Base-by-base conservation (phyloP, 768 basidiomycete genomes). In the Stropharia rugosoannulata region DNA sequence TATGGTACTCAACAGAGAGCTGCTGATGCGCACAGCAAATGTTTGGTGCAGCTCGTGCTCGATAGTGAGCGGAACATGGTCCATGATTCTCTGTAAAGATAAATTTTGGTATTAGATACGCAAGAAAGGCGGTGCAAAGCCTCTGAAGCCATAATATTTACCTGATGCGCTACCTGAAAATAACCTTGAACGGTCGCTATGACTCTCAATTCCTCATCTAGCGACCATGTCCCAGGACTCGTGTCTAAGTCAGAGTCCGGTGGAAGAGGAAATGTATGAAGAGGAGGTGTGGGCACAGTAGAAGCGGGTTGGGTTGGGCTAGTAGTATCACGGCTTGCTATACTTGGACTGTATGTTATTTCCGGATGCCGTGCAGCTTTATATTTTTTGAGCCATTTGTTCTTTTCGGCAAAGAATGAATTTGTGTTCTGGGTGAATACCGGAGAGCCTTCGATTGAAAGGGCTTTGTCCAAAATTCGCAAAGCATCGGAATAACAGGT, bases 111-210 rank as follows among this genome's bases (percentile, higher is more conserved):
- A 22, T 22, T 22, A 22, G 22, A 22, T 22, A 2, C 22, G 4
- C 22, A 22, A 22, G 22, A 1, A 22, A 4, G 22, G 22, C 4
- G 22, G 4, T 22, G 22, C 22, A 22, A 22, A 22, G 22, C 22
- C 22, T 22, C 22, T 22, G 22, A 22, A 22, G 22, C 1, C 22
- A 1, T 22, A 22, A 22, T 22, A 4, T 68, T 16, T 55, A 81
- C 83, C 73, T 81, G 80, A 68, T 73, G 78, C 6, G 83, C 76
- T 0, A 85, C 73, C 38, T 81, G 75, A 62, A 80, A 84, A 57
- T 82, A 86, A 4, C 81, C 83, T 0, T 76, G 74, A 0, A 84
- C 79, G 15, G 78, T 76, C 0, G 83, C 79, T 78, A 83, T 82
- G 5, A 85, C 74, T 2, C 62, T 56, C 12, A 85, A 53, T 48